These are phyloP conservation scores for Eimeria tenella DNA, from an alignment of 169 alveolate genomes.

Conservation along the genomic window DNA sequence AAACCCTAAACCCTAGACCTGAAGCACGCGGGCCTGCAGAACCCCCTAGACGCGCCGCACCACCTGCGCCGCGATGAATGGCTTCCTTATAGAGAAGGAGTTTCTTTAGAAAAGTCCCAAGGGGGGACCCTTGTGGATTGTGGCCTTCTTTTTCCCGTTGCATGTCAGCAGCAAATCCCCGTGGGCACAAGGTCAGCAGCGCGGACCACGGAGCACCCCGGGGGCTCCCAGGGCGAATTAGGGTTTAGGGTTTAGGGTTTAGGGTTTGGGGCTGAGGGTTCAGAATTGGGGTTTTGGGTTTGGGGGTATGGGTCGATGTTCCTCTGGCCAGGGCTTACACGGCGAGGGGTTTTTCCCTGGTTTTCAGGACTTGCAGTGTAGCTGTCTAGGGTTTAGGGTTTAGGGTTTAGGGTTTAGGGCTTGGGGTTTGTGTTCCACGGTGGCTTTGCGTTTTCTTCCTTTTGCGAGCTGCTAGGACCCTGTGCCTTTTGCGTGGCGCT, in stretches of 20 bases:
- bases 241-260: no score
- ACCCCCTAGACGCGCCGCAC: constrained; percentile 99
- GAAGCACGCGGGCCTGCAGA: constrained; percentile 97
- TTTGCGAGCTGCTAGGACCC: not conserved
- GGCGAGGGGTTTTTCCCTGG: not conserved
- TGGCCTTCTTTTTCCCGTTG: not conserved
- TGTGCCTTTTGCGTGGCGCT: not conserved
- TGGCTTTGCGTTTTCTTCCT: no score
- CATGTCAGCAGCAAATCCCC: not conserved
- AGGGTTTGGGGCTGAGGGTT: no score
- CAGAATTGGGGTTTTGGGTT: no score
- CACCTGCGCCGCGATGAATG: constrained; percentile 96
- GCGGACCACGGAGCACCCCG: no score
- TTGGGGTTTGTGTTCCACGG: not conserved
- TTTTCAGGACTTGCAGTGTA: not conserved
- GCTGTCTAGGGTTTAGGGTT: not conserved
- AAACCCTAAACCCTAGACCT: constrained; percentile 76
- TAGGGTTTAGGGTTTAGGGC: not conserved
- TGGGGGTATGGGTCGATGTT: no score
- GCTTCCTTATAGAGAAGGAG: constrained; percentile 92
- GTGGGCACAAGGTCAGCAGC: not conserved
- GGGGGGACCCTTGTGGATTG: constrained; percentile 20
- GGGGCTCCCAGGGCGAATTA: no score
- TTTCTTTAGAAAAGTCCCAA: not conserved
- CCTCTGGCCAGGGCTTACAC: no score